Evolutionary conservation across 2,329 filamentous ascomycete species (phyloP), one percentile per base, ranked within the genome.

Genomic region (Fusarium caatingaense): DNA sequence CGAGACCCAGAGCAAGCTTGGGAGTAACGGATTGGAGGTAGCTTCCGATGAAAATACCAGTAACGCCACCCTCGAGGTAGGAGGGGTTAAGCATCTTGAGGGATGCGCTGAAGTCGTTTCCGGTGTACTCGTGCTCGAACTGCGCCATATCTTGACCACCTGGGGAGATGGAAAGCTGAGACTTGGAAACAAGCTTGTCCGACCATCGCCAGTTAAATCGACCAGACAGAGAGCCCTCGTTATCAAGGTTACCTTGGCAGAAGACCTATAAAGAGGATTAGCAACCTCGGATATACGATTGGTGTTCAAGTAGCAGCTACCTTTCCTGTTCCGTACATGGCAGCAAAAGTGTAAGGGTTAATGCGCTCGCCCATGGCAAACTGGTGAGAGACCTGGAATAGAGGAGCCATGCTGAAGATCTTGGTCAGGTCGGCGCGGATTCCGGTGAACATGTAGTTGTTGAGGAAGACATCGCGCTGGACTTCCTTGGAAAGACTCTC

Each of bases 301-400:
- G 56, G 54, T 61, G 60, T 50, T 47, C 25, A 44, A 41, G 46
- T 49, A 51, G 41, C 47, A 64, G 58, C 66, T 83, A 98, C 95
- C 87, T 93, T 95, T 82, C 92, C 92, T 72, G 93, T 97, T 74
- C 96, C 96, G 80, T 96, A 98, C 78, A 99, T 89, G 71, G 93
- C 93, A 74, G 94, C 93, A 83, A 98, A 97, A 58, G 93, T 93
- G 83, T 99, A 99, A 40, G 96, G 96, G 80, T 94, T 94, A 80
- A 97, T 86, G 73, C 92, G 90, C 83, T 97, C 93, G 75, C 96
- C 95, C 89, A 98, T 93, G 59, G 95, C 92, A 81, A 99, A 96
- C 76, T 96, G 93, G 84, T 99, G 96, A 72, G 95, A 98, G 75
- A 98, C 92, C 83, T 98, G 95, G 87, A 99, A 99, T 74, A 98